Base-by-base conservation (phyloP, 768 basidiomycete species). In the Boletus sp. region DNA sequence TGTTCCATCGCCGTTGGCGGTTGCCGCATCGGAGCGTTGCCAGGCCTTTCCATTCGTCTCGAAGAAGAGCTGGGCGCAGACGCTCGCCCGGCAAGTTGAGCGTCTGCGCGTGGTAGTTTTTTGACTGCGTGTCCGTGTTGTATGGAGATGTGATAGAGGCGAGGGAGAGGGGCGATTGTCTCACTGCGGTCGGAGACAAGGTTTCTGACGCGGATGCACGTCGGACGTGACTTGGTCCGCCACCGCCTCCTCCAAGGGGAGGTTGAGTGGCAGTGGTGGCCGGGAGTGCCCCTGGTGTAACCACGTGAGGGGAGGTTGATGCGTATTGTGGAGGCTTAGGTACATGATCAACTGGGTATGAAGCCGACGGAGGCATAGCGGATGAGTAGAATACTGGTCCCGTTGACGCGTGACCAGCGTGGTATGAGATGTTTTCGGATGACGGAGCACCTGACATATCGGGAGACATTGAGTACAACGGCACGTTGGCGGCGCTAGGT, bases 21-120 rank as follows among this genome's bases (percentile, higher is more conserved):
- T 64, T 70, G 63, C 66, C 76, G 71, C 77, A 80, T 69, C 72
- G 77, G 62, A 76, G 65, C 44, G 48, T 58, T 72, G 62, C 71
- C 73, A 64, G 71, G 72, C 59, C 71, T 61, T 64, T 72, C 71
- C 63, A 61, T 60, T 18, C 73, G 60, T 57, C 71, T 67, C 30
- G 71, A 63, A 6, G 60, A 58, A 44, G 66, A 62, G 68, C 73
- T 77, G 62, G 80, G 84, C 86, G 87, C 87, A 87, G 87, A 86
- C 85, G 82, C 81, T 75, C 83, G 84, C 87, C 86, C 86, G 81
- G 85, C 67, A 56, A 66, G 67, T 65, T 80, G 79, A 78, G 80
- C 86, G 81, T 86, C 87, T 87, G 87, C 87, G 87, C 86, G 82
- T 67, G 75, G 80, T 55, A 86, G 80, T 89, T 88, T 88, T 89